A percentile compares a stretch with the other conserved stretches of the same genome.
Evolutionary conservation across 2,329 filamentous ascomycete genomes (phyloP).

Genomic region (Juglanconis juglandina): DNA sequence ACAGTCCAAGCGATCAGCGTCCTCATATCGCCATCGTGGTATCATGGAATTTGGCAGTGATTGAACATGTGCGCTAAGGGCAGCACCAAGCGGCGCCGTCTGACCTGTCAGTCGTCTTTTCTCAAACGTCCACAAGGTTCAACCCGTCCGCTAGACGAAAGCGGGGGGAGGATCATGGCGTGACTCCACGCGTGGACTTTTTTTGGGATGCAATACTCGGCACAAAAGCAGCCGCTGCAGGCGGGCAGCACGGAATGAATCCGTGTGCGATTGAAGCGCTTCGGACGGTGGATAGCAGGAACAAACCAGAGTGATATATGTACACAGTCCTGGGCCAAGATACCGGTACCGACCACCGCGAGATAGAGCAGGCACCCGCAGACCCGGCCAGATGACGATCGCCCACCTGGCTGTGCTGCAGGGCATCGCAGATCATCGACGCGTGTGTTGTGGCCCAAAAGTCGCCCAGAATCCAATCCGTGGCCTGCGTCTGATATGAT

Average conservation of each 20-base stretch:
- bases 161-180: background rate
- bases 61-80: background rate
- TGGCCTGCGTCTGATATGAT: background rate
- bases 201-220: no score
- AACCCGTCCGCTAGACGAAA: background rate
- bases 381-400: background rate
- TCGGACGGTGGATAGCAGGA: no score
- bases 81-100: background rate
- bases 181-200: background rate
- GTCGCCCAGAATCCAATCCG: background rate
- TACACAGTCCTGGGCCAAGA: no score
- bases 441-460: background rate
- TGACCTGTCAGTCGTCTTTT: background rate
- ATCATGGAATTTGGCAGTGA: background rate
- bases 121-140: no score
- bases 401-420: background rate
- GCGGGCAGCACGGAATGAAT: no score
- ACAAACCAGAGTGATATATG: no score
- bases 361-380: no score
- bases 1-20: background rate
- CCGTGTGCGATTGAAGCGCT: no score
- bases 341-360: no score
- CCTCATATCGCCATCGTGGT: background rate
- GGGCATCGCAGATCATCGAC: background rate
- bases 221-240: no score